phyloP scores from a whole-genome alignment of 257 asterid genomes.

The Solanum habrochaites region DNA sequence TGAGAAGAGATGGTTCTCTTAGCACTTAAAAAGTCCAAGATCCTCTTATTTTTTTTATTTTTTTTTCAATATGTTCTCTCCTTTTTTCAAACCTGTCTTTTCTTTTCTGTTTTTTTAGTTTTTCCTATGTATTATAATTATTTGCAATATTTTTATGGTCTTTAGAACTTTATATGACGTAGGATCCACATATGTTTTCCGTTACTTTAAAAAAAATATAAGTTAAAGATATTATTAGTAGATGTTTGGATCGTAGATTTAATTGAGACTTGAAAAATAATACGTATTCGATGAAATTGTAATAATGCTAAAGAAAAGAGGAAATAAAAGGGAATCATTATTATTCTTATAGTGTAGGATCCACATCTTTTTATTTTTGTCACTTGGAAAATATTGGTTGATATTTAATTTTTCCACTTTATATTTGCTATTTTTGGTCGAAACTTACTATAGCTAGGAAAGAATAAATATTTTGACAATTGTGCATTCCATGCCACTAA shows the following conservation, averaged over 20 bases:
- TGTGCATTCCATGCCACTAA: background rate
- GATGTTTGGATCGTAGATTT: background rate
- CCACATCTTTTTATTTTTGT: background rate
- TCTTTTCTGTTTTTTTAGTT: background rate
- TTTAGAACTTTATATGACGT: background rate
- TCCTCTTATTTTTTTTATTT: background rate
- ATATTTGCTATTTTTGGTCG: background rate
- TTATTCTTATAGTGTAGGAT: background rate
- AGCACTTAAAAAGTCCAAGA: constrained; percentile 12
- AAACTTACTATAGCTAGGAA: background rate
- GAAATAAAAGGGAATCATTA: background rate
- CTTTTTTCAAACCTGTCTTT: background rate
- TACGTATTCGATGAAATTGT: background rate
- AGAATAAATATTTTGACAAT: background rate
- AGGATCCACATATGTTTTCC: background rate
- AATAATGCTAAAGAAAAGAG: background rate
- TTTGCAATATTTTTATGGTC: background rate
- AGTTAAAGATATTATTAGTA: background rate
- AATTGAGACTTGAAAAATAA: background rate
- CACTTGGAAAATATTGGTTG: background rate
- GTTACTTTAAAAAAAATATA: background rate
- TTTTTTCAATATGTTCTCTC: background rate
- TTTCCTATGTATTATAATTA: background rate
- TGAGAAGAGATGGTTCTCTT: constrained; percentile 11
- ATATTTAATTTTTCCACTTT: background rate